These are phyloP conservation scores for Malus fusca DNA, from an alignment of 306 rosid genomes.

Conservation along the genomic window DNA sequence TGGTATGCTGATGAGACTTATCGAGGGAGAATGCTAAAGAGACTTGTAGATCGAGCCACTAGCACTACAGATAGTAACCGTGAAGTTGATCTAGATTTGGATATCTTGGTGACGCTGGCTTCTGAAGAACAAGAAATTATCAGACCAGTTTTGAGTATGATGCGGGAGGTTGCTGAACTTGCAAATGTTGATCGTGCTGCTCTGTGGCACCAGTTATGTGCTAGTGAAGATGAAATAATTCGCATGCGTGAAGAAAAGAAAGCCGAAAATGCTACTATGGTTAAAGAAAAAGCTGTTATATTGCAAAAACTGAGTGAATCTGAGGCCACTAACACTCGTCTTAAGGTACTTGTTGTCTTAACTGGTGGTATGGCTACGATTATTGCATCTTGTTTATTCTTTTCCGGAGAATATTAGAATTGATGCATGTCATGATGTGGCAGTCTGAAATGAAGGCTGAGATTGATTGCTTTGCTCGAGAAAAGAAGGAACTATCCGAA, in stretches of 20 bases:
- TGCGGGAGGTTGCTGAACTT: conserved; percentile 91
- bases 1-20: conserved; percentile 85
- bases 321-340: conserved; percentile 60
- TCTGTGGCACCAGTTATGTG: conserved; percentile 93
- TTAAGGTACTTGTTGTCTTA: conserved; percentile 74
- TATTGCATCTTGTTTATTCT: conserved; percentile 28
- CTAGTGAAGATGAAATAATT: conserved; percentile 82
- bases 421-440: conserved; percentile 43
- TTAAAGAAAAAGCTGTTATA: conserved; percentile 52
- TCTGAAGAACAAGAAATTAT: conserved; percentile 81
- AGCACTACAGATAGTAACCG: conserved; percentile 55
- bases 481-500: conserved; percentile 79
- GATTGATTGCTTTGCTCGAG: conserved; percentile 74
- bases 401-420: conserved; percentile 30
- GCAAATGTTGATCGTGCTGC: conserved; percentile 94
- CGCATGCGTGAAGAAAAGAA: conserved; percentile 65
- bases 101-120: conserved; percentile 71
- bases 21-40: conserved; percentile 77
- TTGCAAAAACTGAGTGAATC: conserved; percentile 78
- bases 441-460: conserved; percentile 95
- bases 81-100: conserved; percentile 78
- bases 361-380: conserved; percentile 36
- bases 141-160: conserved; percentile 78
- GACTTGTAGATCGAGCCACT: conserved; percentile 82
- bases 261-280: conserved; percentile 58